Base-by-base conservation (phyloP, 129 eudicot species). In the Artemisia argyi region DNA sequence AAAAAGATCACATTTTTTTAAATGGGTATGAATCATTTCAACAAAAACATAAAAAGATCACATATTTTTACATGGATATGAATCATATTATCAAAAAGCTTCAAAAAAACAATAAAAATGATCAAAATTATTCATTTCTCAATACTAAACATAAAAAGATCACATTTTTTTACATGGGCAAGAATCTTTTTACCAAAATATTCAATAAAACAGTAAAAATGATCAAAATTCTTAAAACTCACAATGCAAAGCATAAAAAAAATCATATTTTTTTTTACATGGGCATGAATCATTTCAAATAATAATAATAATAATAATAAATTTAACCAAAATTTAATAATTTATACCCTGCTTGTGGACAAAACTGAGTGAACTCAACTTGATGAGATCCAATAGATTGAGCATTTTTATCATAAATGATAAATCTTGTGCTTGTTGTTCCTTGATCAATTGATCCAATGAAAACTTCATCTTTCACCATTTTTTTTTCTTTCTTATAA, bases 391-490 rank as follows among this genome's bases (percentile, higher is more conserved):
- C 99, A 63, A 95, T 66, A 44, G 86, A 11, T 9, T 69, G 69
- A 30, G 96, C 94, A 32, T 74, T 61, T 11, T 75, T 61, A 54
- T 95, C 95, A 63, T 95, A 95, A 63, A 95, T 91, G 79, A 95
- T 90, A 87, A 95, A 95, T 50, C 99, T 73, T 11, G 99, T 91
- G 79, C 99, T 95, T 63, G 99, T 95, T 24, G 99, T 95, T 46
- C 99, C 99, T 79, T 91, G 99, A 85, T 95, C 99, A 50, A 95
- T 77, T 8, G 99, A 88, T 9, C 97, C 99, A 44, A 95, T 80
- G 77, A 82, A 90, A 8, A 73, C 85, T 24, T 78, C 79, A 60
- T 74, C 58, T 17, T 80, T 81, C 15, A 91, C 69, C 98, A 94
- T 95, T 78, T 76, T 72, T 3, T 32, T 57, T 30, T 73, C 15